Evolutionary conservation across 139 green algal species (phyloP).

Genomic region (Haematococcus lacustris): DNA sequence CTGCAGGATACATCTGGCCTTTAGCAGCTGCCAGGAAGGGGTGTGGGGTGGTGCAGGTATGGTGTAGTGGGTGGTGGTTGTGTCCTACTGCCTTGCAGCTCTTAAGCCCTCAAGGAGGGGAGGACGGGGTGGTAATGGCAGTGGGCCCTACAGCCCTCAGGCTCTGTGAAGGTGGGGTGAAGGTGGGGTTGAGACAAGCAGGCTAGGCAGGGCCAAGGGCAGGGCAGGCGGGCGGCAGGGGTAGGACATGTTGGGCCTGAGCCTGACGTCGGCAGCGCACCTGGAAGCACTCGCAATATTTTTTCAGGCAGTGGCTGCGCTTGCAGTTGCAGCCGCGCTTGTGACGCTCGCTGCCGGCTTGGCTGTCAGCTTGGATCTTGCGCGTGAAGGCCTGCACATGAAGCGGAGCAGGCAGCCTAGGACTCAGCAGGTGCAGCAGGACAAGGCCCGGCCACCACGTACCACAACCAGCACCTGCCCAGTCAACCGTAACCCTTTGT

Average conservation of each 20-base stretch:
- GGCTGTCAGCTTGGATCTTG: conserved; percentile 16
- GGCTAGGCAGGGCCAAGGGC: background rate
- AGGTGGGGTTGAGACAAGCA: background rate
- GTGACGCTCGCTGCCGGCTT: conserved; percentile 8
- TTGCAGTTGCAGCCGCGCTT: conserved; percentile 39
- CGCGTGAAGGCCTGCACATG: conserved; percentile 22
- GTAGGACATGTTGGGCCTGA: background rate
- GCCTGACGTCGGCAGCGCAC: conserved; percentile 22
- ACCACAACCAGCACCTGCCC: background rate
- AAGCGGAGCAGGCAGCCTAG: background rate
- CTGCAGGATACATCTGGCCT: background rate
- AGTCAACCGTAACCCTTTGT: background rate
- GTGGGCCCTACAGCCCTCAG: background rate
- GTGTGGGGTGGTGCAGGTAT: too few species aligned
- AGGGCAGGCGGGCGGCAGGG: background rate
- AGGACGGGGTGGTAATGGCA: background rate
- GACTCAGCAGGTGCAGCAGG: background rate
- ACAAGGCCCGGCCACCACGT: background rate
- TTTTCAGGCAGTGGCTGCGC: conserved; percentile 81
- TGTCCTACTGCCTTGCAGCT: too few species aligned
- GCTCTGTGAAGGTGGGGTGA: background rate
- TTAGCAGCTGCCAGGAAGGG: background rate
- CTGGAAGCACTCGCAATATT: conserved; percentile 99
- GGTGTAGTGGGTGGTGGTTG: too few species aligned
- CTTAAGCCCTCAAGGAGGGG: background rate